Percentiles rank a stretch among this genome's conserved stretches.
phyloP scores from a whole-genome alignment of 1,139 yeast genomes.

The Kurtzmaniella quercitrusa region DNA sequence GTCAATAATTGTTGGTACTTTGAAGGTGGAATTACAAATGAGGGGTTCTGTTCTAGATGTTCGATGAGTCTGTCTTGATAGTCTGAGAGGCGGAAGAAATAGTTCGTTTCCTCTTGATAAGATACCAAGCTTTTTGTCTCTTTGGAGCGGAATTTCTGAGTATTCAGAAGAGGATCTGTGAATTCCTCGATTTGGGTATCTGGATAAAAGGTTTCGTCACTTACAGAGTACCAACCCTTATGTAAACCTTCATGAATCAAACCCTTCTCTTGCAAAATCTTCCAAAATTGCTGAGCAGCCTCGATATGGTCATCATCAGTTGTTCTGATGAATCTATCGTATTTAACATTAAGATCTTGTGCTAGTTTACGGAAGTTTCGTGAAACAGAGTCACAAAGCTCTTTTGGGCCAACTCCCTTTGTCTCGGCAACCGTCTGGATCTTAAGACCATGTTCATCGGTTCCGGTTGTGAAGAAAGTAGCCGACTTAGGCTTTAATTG shows the following conservation, averaged over 20 bases:
- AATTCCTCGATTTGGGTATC: conserved; percentile 63
- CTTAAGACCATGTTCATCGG: conserved; percentile 96
- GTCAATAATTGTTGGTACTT: conserved; percentile 53
- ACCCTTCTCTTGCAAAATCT: conserved; percentile 51
- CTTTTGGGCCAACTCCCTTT: conserved; percentile 49
- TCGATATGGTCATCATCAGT: conserved; percentile 75
- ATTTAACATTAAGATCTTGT: conserved; percentile 47
- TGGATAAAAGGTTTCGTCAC: conserved; percentile 94
- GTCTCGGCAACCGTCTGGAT: conserved; percentile 69
- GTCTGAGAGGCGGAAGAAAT: conserved; percentile 70
- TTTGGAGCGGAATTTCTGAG: conserved; percentile 32
- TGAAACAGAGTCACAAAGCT: conserved; percentile 70
- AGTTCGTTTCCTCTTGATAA: conserved; percentile 77
- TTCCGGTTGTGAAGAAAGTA: conserved; percentile 77
- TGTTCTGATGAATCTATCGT: conserved; percentile 83
- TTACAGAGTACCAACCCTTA: conserved; percentile 90
- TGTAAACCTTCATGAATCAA: conserved; percentile 79
- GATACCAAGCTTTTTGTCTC: conserved; percentile 78
- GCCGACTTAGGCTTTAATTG: conserved; percentile 29
- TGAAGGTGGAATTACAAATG: conserved; percentile 61
- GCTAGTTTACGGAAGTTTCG: conserved; percentile 64
- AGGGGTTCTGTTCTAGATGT: conserved; percentile 43
- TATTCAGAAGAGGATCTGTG: conserved; percentile 32
- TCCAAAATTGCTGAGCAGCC: conserved; percentile 73
- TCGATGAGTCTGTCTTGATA: conserved; percentile 55